Base-by-base conservation (phyloP, 169 alveolate genomes). In the Besnoitia besnoiti region DNA sequence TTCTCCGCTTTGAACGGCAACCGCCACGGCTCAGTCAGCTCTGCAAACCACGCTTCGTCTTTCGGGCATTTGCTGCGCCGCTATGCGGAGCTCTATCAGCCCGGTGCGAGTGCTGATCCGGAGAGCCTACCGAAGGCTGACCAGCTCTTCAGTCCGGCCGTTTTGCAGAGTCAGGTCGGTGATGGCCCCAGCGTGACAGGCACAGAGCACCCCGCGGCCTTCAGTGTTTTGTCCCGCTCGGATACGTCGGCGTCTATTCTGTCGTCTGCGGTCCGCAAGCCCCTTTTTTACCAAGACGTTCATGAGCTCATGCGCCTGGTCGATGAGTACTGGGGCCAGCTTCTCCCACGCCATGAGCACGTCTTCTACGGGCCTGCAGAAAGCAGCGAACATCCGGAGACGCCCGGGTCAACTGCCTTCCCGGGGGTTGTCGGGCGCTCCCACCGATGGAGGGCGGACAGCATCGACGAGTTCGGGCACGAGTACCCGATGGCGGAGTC, bases 1-100 rank as follows among this genome's bases (percentile, higher is more conserved):
- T 61, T 91, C 49, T 91, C 94, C 19, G 85, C 94, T 8, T 55
- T 91, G 1, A 91, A 91, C 67, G 94, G 94, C 21, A 91, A 91
- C 76, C 76, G 79, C 27, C 90, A 82, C 49, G 82, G 90, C 35
- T 30, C 39, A 10, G 61, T 77, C 33, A 77, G 40, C 35, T 37
- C 87, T 37, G 87, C 40, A 7, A 21, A 37, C 59, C 87, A 77
- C 7, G 87, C 87, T 12, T 37, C 87, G n/a, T 77, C 87, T 77
- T 37, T 77, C 14, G 49, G 59, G 33, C 14, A 51, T 12, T 30
- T 35, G 33, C 87, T 77, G 44, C 10, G 40, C 35, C 87, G 59
- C 33, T 42, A 40, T 77, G 61, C 55, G 3, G 87, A 37, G 35
- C 30, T 14, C 59, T 8, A 42, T 4, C 87, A 77, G 87, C 87